Evolutionary conservation across 129 eudicot species (phyloP), one percentile per base, ranked within the genome.

Genomic region (Rutidosis leptorrhynchoides): DNA sequence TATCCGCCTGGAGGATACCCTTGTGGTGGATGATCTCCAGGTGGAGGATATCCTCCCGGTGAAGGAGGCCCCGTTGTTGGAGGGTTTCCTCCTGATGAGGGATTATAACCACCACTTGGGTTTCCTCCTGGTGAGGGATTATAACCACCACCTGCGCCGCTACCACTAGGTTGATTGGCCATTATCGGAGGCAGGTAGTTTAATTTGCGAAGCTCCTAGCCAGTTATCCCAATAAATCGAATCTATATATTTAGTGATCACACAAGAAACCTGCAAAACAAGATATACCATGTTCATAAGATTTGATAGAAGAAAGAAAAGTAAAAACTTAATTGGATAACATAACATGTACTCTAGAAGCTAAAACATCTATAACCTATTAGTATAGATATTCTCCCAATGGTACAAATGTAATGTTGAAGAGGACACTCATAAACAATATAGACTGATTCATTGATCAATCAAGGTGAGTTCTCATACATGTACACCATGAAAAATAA

Each of bases 141-240:
- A 33, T 62, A 40, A 40, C 63, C 37, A 1, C 43, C 75, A 25
- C 58, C 58, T 5, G 48, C 48, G 0, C 65, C 56, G 15, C 65
- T 69, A 35, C 54, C 51, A 30, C 40, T 55, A 20, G 69, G 79
- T 75, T 75, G 69, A 60, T 75, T 45, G 14, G 80, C 74, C 80
- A 75, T 75, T 27, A 45, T 49, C 26, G 56, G 11, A 40, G 1
- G 42, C 10, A 35, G 35, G 14, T 40, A 49, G 33, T 60, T 58
- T 40, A 33, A 25, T 75, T 75, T 30, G 51, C 69, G 11, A 35
- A 75, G 16, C 69, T 22, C 16, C 19, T 22, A 40, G 52, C 65
- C 27, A 57, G 21, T 49, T 12, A 1, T 29, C 29, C 24, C 26
- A 42, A 57, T 14, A 6, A 0, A n/a, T 19, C 17, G 16, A 57